phyloP scores from a whole-genome alignment of 176 grass and related monocot species.

The Metroxylon sagu region DNA sequence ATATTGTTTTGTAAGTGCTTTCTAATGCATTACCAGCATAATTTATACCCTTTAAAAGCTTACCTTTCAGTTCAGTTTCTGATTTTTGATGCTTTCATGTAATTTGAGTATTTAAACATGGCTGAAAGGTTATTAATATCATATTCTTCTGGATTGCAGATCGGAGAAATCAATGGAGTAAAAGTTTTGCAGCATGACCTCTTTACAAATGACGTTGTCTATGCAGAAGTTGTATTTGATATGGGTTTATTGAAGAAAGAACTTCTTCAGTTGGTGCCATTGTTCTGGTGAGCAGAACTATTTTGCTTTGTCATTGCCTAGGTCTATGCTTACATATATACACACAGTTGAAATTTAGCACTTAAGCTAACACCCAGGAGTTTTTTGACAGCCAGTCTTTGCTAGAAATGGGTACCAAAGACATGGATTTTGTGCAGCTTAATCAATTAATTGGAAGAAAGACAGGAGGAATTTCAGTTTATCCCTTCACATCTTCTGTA shows the following conservation, averaged over 20 bases:
- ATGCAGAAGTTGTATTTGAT: conserved; percentile 90
- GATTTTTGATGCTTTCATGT: neutral
- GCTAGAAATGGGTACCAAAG: conserved; percentile 99
- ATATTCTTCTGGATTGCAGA: conserved; percentile 28
- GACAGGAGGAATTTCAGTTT: conserved; percentile 98
- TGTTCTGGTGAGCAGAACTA: conserved; percentile 72
- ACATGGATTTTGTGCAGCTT: conserved; percentile 98
- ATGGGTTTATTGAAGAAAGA: conserved; percentile 90
- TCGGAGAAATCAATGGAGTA: conserved; percentile 84
- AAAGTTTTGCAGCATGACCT: conserved; percentile 98
- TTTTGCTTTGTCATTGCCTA: conserved; percentile 11
- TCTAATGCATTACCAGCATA: no score
- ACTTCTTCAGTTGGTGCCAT: conserved; percentile 73
- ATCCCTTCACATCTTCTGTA: conserved; percentile 85
- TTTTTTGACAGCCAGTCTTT: conserved; percentile 77
- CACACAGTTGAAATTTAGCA: neutral
- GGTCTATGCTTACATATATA: neutral
- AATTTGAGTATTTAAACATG: neutral
- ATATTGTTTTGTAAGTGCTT: no score
- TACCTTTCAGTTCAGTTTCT: no score
- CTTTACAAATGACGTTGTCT: conserved; percentile 94
- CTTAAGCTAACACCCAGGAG: conserved; percentile 21
- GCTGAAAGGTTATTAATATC: neutral
- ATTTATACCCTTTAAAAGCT: no score
- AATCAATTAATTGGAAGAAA: conserved; percentile 98